Evolutionary conservation across 2,329 filamentous ascomycete species (phyloP).

Genomic region (Clarireedia hainanense): DNA sequence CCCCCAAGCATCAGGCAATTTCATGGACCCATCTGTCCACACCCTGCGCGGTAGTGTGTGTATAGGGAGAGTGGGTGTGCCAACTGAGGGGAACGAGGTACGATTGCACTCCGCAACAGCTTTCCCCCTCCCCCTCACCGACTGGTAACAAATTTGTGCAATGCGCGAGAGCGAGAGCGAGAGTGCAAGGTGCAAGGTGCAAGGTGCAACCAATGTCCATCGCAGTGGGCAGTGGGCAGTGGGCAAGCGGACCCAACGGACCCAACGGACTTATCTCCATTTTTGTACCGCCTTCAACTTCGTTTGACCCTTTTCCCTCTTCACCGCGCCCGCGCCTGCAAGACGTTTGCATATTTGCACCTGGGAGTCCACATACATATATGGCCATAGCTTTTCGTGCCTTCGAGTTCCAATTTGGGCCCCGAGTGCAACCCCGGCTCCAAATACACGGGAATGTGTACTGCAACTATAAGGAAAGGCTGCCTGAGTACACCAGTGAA

Average conservation of each 20-base stretch:
- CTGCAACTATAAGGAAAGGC: not conserved
- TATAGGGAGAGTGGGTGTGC: no score
- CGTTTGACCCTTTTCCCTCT: not conserved
- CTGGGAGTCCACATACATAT: not conserved
- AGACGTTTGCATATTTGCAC: not conserved
- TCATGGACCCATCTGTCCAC: no score
- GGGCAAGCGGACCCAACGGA: not conserved
- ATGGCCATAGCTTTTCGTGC: not conserved
- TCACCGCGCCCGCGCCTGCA: conserved; percentile 1
- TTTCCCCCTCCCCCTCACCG: not conserved
- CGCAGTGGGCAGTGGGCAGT: no score
- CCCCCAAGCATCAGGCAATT: no score
- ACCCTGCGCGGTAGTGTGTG: no score
- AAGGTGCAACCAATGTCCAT: no score
- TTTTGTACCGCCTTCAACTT: not conserved
- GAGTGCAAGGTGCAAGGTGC: no score
- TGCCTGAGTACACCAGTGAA: not conserved
- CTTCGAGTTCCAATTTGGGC: not conserved
- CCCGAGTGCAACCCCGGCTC: not conserved
- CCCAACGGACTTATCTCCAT: not conserved
- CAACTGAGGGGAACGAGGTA: no score
- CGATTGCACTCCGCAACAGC: not conserved
- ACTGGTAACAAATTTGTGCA: no score
- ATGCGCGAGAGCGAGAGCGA: no score
- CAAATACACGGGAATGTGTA: not conserved